Conservation (phyloP, 108 stramenopile genomes). For the Cyclotella baltica region DNA sequence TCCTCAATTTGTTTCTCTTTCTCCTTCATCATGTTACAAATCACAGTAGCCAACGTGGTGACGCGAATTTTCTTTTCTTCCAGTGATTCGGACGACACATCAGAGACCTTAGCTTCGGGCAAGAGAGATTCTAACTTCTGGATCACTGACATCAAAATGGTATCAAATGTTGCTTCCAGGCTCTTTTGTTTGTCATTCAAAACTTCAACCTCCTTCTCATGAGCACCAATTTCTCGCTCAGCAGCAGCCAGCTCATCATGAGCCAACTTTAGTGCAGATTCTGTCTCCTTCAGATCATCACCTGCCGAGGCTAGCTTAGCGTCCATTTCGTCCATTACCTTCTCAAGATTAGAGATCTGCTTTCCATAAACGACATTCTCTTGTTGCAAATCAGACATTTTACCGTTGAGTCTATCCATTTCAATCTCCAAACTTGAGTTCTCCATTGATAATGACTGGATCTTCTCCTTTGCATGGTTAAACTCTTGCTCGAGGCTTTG, state of each 20-base stretch:
- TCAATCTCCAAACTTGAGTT: slow-evolving; percentile 21
- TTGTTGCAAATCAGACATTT: not conserved
- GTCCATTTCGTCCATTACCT: slow-evolving; percentile 7
- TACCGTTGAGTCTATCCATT: slow-evolving; percentile 14
- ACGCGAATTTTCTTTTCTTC: slow-evolving; percentile 21
- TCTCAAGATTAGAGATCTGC: not conserved
- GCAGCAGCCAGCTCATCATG: not conserved
- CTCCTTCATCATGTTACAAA: slow-evolving; percentile 14
- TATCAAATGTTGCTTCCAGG: not conserved
- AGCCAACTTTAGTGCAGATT: not conserved
- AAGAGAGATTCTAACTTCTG: slow-evolving; percentile 15
- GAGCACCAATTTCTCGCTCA: not conserved
- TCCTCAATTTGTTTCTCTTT: slow-evolving; percentile 27
- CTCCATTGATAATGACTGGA: slow-evolving; percentile 5
- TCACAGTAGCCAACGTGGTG: slow-evolving; percentile 6
- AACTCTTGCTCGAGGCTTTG: slow-evolving; percentile 4
- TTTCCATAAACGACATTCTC: not conserved
- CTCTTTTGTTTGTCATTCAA: slow-evolving; percentile 6
- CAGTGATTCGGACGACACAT: not conserved
- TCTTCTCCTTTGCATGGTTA: slow-evolving; percentile 3
- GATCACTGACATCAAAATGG: not conserved
- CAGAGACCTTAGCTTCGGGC: not conserved
- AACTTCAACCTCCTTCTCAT: slow-evolving; percentile 1
- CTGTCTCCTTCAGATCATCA: not conserved
- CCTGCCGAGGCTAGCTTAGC: slow-evolving; percentile 3